Conservation (phyloP, 202 grass and related monocot species). For the Cymbopogon flexuosus region DNA sequence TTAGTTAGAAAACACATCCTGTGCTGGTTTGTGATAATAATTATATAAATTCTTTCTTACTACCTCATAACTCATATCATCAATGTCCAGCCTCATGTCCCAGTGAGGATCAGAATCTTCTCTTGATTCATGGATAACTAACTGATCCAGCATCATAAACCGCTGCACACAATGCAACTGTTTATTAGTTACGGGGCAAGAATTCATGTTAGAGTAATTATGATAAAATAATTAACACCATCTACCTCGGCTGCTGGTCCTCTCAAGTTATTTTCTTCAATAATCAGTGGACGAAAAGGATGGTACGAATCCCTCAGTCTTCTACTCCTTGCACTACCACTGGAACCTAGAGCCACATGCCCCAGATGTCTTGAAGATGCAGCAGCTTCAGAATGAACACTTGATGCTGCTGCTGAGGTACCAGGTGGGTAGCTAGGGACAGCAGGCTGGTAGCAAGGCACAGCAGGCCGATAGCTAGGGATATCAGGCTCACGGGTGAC, state of each 20-base stretch:
- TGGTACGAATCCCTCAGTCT: constrained; percentile 53
- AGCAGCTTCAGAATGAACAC: constrained; percentile 43
- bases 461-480: constrained; percentile 30
- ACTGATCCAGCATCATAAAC: constrained; percentile 53
- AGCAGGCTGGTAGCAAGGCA: constrained; percentile 23
- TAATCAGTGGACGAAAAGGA: constrained; percentile 48
- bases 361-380: constrained; percentile 48
- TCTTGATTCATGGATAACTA: constrained; percentile 50
- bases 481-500: constrained; percentile 29
- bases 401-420: constrained; percentile 35
- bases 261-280: constrained; percentile 44
- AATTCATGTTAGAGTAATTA: constrained; percentile 2
- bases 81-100: constrained; percentile 87
- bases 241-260: constrained; percentile 51
- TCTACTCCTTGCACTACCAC: constrained; percentile 45
- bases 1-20: background rate
- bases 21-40: background rate
- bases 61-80: constrained; percentile 97
- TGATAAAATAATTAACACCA: background rate
- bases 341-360: constrained; percentile 26
- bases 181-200: constrained; percentile 7
- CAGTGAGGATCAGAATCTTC: constrained; percentile 72
- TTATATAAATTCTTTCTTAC: constrained; percentile 29
- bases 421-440: constrained; percentile 22
- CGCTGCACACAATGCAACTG: constrained; percentile 40